Evolutionary conservation across 2,329 filamentous ascomycete genomes (phyloP).

Genomic region (Berkeleyomyces rouxiae): DNA sequence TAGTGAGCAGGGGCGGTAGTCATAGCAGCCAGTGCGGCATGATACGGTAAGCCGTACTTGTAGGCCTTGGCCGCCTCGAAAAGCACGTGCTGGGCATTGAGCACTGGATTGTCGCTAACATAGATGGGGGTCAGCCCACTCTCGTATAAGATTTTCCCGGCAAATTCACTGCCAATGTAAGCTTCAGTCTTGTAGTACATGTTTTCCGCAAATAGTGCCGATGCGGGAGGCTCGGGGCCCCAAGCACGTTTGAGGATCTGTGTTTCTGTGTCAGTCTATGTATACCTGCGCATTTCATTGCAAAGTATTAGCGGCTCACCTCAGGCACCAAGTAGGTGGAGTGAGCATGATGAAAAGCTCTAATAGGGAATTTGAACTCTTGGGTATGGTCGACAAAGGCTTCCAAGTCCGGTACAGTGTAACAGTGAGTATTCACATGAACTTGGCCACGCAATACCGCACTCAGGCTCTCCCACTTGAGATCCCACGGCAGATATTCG

Average conservation of each 20-base stretch:
- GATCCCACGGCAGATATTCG: constrained; percentile 43
- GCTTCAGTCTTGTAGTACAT: constrained; percentile 58
- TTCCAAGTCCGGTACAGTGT: constrained; percentile 52
- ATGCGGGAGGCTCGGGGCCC: constrained; percentile 36
- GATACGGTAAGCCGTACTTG: constrained; percentile 43
- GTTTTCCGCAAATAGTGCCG: constrained; percentile 52
- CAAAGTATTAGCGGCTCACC: constrained; percentile 20
- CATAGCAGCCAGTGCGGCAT: constrained; percentile 40
- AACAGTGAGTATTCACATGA: constrained; percentile 55
- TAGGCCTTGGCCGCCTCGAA: constrained; percentile 46
- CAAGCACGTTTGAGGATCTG: constrained; percentile 39
- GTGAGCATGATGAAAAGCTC: constrained; percentile 55
- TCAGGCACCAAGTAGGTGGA: constrained; percentile 51
- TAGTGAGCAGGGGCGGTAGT: constrained; percentile 42
- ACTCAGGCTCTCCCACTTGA: constrained; percentile 45
- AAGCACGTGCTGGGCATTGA: constrained; percentile 53
- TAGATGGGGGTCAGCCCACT: constrained; percentile 48
- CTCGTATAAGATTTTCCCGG: constrained; percentile 49
- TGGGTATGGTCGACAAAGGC: constrained; percentile 54
- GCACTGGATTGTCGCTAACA: constrained; percentile 53
- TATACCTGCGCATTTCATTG: constrained; percentile 1
- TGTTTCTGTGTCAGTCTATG: not conserved
- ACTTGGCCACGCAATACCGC: constrained; percentile 51
- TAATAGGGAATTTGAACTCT: constrained; percentile 50
- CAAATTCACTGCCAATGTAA: constrained; percentile 46